These are phyloP conservation scores for Dendrobium nobile DNA, from an alignment of 106 monocot species.

Conservation along the genomic window DNA sequence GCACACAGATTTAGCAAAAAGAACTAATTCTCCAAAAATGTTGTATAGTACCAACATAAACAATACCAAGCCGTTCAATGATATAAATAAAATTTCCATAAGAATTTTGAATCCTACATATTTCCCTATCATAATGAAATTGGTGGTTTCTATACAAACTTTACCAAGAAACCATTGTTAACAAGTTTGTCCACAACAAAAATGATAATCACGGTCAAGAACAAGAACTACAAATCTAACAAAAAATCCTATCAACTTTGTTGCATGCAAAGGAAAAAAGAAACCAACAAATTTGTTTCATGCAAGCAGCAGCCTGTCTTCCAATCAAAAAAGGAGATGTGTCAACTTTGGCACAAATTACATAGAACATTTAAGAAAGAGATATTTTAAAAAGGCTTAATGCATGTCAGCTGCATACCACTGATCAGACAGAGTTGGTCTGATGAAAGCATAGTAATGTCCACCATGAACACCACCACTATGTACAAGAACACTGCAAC, in stretches of 20 bases:
- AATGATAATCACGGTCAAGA: neutral
- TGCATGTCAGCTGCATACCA: conserved; percentile 32
- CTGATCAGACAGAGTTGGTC: conserved; percentile 67
- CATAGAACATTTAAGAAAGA: neutral
- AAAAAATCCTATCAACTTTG: neutral
- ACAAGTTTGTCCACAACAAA: neutral
- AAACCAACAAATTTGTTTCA: neutral
- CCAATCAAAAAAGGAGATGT: neutral
- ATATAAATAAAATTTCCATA: neutral
- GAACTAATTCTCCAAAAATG: neutral
- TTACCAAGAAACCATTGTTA: neutral
- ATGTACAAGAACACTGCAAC: conserved; percentile 72
- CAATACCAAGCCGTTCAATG: neutral
- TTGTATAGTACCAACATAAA: neutral
- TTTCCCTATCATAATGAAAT: neutral
- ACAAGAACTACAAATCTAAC: neutral
- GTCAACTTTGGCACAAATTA: neutral
- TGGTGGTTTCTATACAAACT: neutral
- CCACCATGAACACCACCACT: conserved; percentile 83
- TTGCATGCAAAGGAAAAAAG: neutral
- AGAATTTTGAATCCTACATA: neutral
- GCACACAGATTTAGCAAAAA: neutral
- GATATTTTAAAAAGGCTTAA: neutral
- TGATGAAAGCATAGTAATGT: conserved; percentile 82
- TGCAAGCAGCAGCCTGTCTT: neutral